Conservation (phyloP, 129 eudicot species). For the Lactuca saligna region DNA sequence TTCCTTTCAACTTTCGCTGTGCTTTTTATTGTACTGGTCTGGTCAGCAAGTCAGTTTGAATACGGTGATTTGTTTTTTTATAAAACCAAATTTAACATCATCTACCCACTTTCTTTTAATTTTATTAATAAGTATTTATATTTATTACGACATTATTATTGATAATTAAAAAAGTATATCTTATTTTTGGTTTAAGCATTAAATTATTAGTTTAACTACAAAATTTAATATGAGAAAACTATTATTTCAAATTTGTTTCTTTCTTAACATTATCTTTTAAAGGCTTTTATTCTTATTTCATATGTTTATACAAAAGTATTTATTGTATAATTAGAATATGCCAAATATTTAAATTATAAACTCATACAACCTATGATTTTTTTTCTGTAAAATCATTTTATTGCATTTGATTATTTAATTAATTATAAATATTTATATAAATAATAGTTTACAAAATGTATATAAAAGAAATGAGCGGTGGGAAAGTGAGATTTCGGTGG, state of each 20-base stretch:
- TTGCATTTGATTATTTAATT: no score
- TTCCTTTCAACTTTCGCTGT: constrained; percentile 25
- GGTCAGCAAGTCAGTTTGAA: constrained; percentile 12
- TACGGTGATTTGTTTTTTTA: constrained; percentile 8
- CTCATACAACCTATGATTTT: neutral
- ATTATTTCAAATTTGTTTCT: no score
- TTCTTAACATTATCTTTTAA: no score
- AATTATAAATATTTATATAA: no score
- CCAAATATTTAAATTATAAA: neutral
- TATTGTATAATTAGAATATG: neutral
- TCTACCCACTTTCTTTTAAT: neutral
- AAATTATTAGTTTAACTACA: no score
- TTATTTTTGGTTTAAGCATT: neutral
- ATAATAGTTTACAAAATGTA: neutral
- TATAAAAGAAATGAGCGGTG: neutral
- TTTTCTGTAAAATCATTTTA: neutral
- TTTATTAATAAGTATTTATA: no score
- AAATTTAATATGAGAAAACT: no score
- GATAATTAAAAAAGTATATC: no score
- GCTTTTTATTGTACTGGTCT: constrained; percentile 5
- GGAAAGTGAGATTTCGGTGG: neutral
- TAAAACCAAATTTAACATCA: neutral
- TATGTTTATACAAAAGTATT: no score
- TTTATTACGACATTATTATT: no score
- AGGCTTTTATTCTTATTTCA: neutral